Conservation (phyloP, 768 basidiomycete species). For the Calocybe gangraenosa region DNA sequence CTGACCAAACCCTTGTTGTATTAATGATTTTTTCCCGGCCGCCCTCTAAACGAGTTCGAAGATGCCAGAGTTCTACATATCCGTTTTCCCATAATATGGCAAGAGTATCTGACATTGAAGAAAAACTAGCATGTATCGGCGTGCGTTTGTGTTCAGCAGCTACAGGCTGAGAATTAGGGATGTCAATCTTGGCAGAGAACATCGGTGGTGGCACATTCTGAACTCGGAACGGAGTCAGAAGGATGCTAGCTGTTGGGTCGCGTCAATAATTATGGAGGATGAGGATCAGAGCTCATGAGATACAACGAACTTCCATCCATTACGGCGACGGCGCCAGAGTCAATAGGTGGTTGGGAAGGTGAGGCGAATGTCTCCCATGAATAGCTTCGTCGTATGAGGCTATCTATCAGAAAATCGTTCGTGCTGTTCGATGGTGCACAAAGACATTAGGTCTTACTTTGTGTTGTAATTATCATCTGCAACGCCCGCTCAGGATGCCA, state of each 20-base stretch:
- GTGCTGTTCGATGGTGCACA: neutral
- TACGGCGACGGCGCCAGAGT: constrained; percentile 86
- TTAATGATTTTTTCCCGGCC: constrained; percentile 58
- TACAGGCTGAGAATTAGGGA: constrained; percentile 20
- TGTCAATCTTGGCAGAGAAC: constrained; percentile 56
- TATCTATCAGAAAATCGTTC: constrained; percentile 33
- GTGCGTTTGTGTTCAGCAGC: constrained; percentile 23
- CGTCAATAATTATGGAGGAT: neutral
- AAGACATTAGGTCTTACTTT: constrained; percentile 34
- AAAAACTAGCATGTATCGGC: constrained; percentile 68
- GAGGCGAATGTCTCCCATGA: constrained; percentile 79
- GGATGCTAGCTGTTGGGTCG: constrained; percentile 51
- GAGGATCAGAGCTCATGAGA: neutral
- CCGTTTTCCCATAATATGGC: constrained; percentile 73
- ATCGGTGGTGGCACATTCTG: constrained; percentile 99
- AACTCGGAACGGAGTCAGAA: constrained; percentile 88
- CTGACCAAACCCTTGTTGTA: constrained; percentile 39
- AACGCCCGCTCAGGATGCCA: constrained; percentile 89
- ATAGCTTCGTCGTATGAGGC: constrained; percentile 57
- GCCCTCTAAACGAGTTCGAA: constrained; percentile 58
- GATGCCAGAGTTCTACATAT: constrained; percentile 61
- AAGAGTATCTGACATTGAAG: constrained; percentile 49
- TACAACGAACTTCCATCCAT: constrained; percentile 76
- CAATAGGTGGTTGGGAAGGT: constrained; percentile 51
- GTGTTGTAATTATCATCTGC: constrained; percentile 60